Base-by-base conservation (phyloP, 768 basidiomycete genomes). In the Calocera viscosa region DNA sequence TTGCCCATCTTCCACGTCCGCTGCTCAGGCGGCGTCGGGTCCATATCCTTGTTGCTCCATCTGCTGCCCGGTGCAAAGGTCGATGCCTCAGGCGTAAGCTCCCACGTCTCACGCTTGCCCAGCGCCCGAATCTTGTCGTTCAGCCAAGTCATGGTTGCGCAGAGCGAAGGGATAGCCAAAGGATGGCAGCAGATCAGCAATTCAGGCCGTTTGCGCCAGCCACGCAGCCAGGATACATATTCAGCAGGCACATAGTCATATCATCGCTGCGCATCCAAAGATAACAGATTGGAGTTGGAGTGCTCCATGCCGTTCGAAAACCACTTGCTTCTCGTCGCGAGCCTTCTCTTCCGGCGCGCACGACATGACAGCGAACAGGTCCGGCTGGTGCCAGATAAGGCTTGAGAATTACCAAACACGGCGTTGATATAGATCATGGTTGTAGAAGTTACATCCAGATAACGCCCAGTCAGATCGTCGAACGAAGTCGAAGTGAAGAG, bases 31-130 rank as follows among this genome's bases (percentile, higher is more conserved):
- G 86, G 85, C 12, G 89, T 86, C 3, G 88, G 87, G 69, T 89
- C 88, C 53, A 67, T 88, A 71, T 89, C 89, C 70, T 82, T 82
- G 75, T 90, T 90, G 69, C 78, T 80, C 86, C 86, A 88, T 73
- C 79, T 78, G 69, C 80, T 79, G 47, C 72, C 80, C 8, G 84
- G 81, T 2, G 85, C 87, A 71, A 86, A 84, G 28, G 80, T 82
- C 28, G 81, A 81, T 43, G 79, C 74, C 65, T 81, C 79, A 12
- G 82, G 80, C 70, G 83, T 77, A 35, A 87, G 79, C 17, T 75
- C 78, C 85, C 83, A 85, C 19, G 43, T 19, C 43, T 47, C 19
- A 7, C 43, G 43, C 16, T 47, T 24, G 24, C 43, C 43, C 24
- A 60, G 30, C 2, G 53, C 26, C 8, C 26, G 5, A 30, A 60